A percentile compares a stretch with the other conserved stretches of the same genome.
phyloP scores from a whole-genome alignment of 306 rosid species.

The Quercus robur region DNA sequence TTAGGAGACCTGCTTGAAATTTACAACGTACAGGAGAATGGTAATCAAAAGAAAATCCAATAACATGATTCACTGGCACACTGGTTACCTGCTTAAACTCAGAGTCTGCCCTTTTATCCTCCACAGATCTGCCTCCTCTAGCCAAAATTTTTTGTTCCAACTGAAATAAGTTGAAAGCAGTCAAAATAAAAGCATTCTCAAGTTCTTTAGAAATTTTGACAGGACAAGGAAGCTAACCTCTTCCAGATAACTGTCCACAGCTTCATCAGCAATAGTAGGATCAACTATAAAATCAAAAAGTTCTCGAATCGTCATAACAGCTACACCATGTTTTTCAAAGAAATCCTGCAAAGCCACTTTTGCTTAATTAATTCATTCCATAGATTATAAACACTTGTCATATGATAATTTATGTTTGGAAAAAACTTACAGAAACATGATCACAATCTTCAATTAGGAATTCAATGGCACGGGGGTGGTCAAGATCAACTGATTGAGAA shows the following conservation, averaged over 20 bases:
- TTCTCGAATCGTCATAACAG: slow-evolving; percentile 79
- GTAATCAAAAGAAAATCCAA: background rate
- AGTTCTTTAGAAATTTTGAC: slow-evolving; percentile 11
- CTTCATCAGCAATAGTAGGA: slow-evolving; percentile 71
- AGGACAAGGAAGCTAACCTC: slow-evolving; percentile 39
- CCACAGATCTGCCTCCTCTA: slow-evolving; percentile 63
- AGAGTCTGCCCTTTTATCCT: slow-evolving; percentile 82
- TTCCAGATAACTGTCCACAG: slow-evolving; percentile 76
- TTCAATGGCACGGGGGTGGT: slow-evolving; percentile 83
- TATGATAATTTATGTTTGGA: background rate
- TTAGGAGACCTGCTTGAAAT: background rate
- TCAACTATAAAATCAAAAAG: slow-evolving; percentile 89
- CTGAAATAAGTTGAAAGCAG: slow-evolving; percentile 28
- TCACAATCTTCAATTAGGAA: slow-evolving; percentile 79
- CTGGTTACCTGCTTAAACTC: slow-evolving; percentile 67
- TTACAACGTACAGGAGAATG: background rate
- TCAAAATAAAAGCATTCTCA: slow-evolving; percentile 2
- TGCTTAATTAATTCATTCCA: slow-evolving; percentile 8
- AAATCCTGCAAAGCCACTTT: slow-evolving; percentile 57
- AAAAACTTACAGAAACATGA: slow-evolving; percentile 67
- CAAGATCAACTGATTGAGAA: slow-evolving; percentile 93
- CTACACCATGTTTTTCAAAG: slow-evolving; percentile 85
- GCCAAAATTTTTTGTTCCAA: slow-evolving; percentile 54
- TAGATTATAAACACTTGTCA: background rate
- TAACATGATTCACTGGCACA: slow-evolving; percentile 7